Base-by-base conservation (phyloP, 208 protist genomes). In the Naegleria gruberi region DNA sequence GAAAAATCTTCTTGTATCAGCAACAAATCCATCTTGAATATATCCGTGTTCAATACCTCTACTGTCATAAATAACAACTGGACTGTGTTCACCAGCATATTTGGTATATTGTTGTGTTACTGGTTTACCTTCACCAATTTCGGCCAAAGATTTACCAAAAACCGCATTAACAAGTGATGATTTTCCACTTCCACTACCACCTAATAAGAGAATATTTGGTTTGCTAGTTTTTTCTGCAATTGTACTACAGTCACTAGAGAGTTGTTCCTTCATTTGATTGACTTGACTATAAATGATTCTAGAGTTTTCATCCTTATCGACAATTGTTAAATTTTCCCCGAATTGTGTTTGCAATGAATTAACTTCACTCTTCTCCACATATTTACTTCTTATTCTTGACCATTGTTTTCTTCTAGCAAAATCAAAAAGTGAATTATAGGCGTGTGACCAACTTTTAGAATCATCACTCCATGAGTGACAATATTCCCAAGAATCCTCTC, bases 121-220 rank as follows among this genome's bases (percentile, higher is more conserved):
- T 88, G 84, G 84, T 65, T 88, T 88, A 65, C 84, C 84, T 65
- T 88, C 84, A 65, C 84, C 84, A 88, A 88, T 88, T 42, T 88
- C 84, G 1, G 84, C 84, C 8, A 88, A 88, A 40, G 45, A 40
- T 43, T 65, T 65, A 43, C 84, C 84, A 42, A 88, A 88, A 8
- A 88, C 84, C 23, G 84, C 84, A 65, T 88, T 88, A 4, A 88
- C 84, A 5, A 88, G 43, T 26, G 15, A 34, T 23, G 10, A n/a
- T 88, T 88, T 88, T 12, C 84, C 84, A 43, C 41, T 43, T 46
- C 84, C 84, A 42, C 84, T 88, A 26, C 84, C 84, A n/a, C 84
- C 84, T 37, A 88, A 65, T 41, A 88, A 88, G 10, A 88, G 42
- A 65, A 88, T 88, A 30, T 88, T 88, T 40, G 84, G 84, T 30